Base-by-base conservation (phyloP, 2,329 filamentous ascomycete species). In the Herpotrichia juniperi region DNA sequence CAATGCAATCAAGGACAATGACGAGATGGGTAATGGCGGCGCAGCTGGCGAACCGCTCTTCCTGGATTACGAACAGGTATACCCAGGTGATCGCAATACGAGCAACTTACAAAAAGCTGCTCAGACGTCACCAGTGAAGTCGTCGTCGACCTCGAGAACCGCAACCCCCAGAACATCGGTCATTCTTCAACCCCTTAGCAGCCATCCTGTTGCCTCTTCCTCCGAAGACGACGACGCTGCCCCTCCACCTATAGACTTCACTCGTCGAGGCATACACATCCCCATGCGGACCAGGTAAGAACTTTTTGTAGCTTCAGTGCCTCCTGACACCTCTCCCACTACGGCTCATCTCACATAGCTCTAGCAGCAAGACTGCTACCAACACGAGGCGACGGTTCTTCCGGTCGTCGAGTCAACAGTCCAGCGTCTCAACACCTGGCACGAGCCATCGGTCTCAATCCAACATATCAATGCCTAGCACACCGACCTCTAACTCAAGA, bases 251-350 rank as follows among this genome's bases (percentile, higher is more conserved):
- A 62, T 63, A 47, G 71, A 75, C 50, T 68, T 74, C 42, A 67
- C 68, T 19, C 66, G 65, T 17, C 59, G 72, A 42, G 66, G 66
- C 31, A 74, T 74, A 43, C 71, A 74, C 56, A 67, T 74, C 34
- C 70, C 71, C 16, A 65, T 62, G 31, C 60, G 71, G 21, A 74
- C 71, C 51, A 74, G 70, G 72, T 74, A 59, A 57, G 48, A 24
- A n/a, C 34, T 5, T 4, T 24, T 34, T 8, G 21, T 24, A 42
- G n/a, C 32, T n/a, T 37, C 3, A 21, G 8, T 32, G n/a, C n/a
- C 30, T 26, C n/a, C 31, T 46, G 28, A 11, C 12, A 12, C 26
- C 26, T 28, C 12, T 40, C n/a, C n/a, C n/a, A 17, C 25, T n/a
- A 14, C 17, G 25, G 39, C 63, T 68, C 42, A 66, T 54, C 10